Evolutionary conservation across 495 filamentous ascomycete species (phyloP).

Genomic region (Tuber umbilicatum): DNA sequence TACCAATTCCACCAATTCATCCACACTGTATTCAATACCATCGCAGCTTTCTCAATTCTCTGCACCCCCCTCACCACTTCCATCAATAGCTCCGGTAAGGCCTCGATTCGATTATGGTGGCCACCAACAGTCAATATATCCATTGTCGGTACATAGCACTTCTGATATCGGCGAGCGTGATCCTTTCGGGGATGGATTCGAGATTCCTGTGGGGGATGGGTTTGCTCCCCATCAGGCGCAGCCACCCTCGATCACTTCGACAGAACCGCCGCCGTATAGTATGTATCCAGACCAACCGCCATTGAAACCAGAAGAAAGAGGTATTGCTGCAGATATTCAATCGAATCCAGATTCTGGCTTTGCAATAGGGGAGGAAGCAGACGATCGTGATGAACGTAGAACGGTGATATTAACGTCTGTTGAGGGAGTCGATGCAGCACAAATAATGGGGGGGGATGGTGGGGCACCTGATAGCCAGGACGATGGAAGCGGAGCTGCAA

Average conservation of each 20-base stretch:
- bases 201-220: conserved; percentile 35
- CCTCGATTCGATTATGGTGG: conserved; percentile 37
- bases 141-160: conserved; percentile 24
- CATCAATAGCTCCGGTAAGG: conserved; percentile 25
- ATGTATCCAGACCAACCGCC: conserved; percentile 25
- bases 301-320: conserved; percentile 22
- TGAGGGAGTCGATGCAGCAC: conserved; percentile 11
- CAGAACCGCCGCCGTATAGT: conserved; percentile 39
- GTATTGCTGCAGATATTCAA: conserved; percentile 9
- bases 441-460: background rate
- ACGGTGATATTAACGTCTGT: conserved; percentile 5
- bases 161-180: conserved; percentile 31
- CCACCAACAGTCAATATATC: conserved; percentile 37
- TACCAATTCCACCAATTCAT: conserved; percentile 26
- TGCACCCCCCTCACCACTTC: conserved; percentile 31
- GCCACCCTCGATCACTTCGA: conserved; percentile 17
- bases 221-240: conserved; percentile 31
- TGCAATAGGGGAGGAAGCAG: conserved; percentile 12
- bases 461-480: conserved; percentile 1
- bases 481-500: conserved; percentile 30
- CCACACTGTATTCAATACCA: conserved; percentile 39
- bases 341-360: conserved; percentile 31
- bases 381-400: conserved; percentile 12
- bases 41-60: conserved; percentile 36
- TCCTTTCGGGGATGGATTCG: conserved; percentile 34